These are phyloP conservation scores for Bretschneidera sinensis DNA, from an alignment of 345 rosid genomes.

Conservation along the genomic window DNA sequence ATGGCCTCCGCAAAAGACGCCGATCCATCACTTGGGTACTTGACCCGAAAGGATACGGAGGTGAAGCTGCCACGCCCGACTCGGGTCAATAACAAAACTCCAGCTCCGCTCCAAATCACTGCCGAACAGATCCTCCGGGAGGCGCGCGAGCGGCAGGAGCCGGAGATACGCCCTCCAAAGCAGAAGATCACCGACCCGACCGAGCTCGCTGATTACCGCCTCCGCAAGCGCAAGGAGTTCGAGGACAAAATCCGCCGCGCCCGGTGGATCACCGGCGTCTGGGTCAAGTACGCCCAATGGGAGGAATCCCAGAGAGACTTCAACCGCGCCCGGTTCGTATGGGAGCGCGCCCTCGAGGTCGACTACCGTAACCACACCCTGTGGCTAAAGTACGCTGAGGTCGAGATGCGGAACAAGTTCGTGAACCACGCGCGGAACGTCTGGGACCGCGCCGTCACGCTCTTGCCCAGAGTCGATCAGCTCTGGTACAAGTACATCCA, in stretches of 20 bases:
- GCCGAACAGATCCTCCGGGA: conserved; percentile 88
- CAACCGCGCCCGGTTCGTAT: conserved; percentile 75
- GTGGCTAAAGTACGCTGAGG: conserved; percentile 86
- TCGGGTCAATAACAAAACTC: conserved; percentile 85
- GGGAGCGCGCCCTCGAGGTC: conserved; percentile 83
- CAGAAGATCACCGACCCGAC: conserved; percentile 70
- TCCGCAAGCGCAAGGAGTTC: conserved; percentile 68
- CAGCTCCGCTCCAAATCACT: conserved; percentile 81
- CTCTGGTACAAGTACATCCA: conserved; percentile 90
- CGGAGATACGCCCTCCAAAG: conserved; percentile 82
- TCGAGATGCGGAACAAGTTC: conserved; percentile 88
- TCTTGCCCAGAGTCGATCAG: conserved; percentile 82
- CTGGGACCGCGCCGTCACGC: conserved; percentile 78
- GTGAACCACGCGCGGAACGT: conserved; percentile 78
- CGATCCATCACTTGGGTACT: conserved; percentile 69
- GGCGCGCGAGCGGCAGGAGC: conserved; percentile 80
- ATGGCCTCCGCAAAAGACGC: conserved; percentile 52
- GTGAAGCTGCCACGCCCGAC: conserved; percentile 86
- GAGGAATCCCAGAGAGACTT: conserved; percentile 94
- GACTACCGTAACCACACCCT: conserved; percentile 74
- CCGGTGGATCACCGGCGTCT: conserved; percentile 57
- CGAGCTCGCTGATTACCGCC: conserved; percentile 72
- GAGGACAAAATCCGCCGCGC: conserved; percentile 77
- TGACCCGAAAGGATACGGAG: conserved; percentile 78
- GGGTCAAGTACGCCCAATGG: conserved; percentile 92